Percentiles rank a stretch among this genome's conserved stretches.
Conservation (phyloP, 352 stramenopile species). For the Detonula confervacea region DNA sequence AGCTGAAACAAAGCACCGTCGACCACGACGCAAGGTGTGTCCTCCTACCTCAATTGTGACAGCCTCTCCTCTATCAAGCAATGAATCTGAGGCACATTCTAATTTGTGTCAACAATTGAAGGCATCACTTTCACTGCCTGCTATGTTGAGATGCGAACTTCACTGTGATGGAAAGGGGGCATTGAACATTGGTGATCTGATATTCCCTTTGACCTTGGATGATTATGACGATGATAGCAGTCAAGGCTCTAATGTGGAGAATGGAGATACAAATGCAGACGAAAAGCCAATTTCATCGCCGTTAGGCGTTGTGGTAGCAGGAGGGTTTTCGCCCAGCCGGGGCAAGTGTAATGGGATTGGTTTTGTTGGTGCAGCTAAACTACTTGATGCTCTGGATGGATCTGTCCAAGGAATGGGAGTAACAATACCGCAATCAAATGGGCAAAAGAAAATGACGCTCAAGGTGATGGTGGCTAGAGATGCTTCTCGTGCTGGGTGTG, state of each 20-base stretch:
- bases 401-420: conserved; percentile 45
- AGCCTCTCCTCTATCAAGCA: conserved; percentile 46
- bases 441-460: conserved; percentile 20
- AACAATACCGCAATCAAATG: conserved; percentile 22
- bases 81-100: conserved; percentile 34
- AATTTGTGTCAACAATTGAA: conserved; percentile 53
- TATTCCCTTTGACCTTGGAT: conserved; percentile 21
- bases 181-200: conserved; percentile 48
- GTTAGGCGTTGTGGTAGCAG: conserved; percentile 59
- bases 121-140: conserved; percentile 70
- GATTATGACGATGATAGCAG: background rate
- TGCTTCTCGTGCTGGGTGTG: background rate
- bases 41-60: conserved; percentile 24
- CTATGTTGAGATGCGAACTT: conserved; percentile 68
- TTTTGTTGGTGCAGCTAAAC: conserved; percentile 62
- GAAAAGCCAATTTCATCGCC: background rate
- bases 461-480: conserved; percentile 18
- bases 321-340: conserved; percentile 63
- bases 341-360: conserved; percentile 68
- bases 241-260: background rate
- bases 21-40: conserved; percentile 39
- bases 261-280: background rate
- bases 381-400: conserved; percentile 57
- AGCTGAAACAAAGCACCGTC: conserved; percentile 30
- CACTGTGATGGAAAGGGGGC: conserved; percentile 58